Base-by-base conservation (phyloP, 2,329 filamentous ascomycete genomes). In the Penicillium thymicola region DNA sequence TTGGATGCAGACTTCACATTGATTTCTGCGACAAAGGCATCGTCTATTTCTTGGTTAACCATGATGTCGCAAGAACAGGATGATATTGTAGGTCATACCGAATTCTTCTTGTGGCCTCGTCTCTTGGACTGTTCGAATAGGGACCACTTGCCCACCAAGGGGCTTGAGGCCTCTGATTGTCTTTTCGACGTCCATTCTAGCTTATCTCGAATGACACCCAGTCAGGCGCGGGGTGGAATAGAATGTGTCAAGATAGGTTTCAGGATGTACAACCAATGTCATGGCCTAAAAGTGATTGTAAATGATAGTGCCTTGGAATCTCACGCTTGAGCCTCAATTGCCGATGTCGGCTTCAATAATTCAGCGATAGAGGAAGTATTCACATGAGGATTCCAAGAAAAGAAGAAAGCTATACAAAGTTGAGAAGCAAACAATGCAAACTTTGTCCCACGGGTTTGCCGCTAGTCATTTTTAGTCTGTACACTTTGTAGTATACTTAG, bases 81-180 rank as follows among this genome's bases (percentile, higher is more conserved):
- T 6, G 40, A 37, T 41, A 28, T 47, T 23, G 25, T 40, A 28
- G 28, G 8, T 57, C 71, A 46, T 64, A 79, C 77, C 74, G 54
- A 74, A 77, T 27, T 74, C 73, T 58, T 78, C 73, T 5, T 59
- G 64, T 0, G 76, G 70, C 14, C 66, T 67, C 13, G 72, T 73
- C 60, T 79, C 75, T 53, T 79, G 76, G 9, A 79, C 67, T 0
- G 77, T 78, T 56, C 71, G 74, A 45, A 79, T 67, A 14, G 76
- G 71, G 34, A 71, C 57, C 32, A 78, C 66, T n/a, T 67, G 44
- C 32, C 75, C 75, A 5, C 57, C 34, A 8, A 75, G 59, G 44
- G 75, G 72, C 45, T 60, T 49, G 18, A 76, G 58, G 28, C 47
- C 58, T 25, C 62, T 61, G 32, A 76, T 40, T 8, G 60, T 54